These are phyloP conservation scores for Podospora bellae-mahoneyi DNA, from an alignment of 495 filamentous ascomycete species.

Conservation along the genomic window DNA sequence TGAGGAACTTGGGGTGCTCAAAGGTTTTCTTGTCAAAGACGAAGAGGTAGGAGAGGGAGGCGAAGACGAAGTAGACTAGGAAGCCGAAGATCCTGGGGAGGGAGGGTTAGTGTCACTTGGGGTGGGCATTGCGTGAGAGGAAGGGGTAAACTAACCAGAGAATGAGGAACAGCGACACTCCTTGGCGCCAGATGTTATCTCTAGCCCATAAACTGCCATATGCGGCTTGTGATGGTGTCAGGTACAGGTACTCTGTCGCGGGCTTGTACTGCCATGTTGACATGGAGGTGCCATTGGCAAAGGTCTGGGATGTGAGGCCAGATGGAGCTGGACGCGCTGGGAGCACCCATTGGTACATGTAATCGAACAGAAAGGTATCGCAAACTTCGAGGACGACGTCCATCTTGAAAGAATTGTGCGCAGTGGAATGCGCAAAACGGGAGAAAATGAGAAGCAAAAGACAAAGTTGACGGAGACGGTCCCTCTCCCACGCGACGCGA, in stretches of 20 bases:
- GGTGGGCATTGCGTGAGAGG: neutral
- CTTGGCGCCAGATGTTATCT: conserved; percentile 78
- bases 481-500: conserved; percentile 4
- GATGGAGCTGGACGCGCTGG: conserved; percentile 57
- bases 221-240: conserved; percentile 72
- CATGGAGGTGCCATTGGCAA: conserved; percentile 42
- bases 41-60: conserved; percentile 82
- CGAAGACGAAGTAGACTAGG: conserved; percentile 77
- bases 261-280: conserved; percentile 62
- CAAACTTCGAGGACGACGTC: conserved; percentile 84
- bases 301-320: conserved; percentile 34
- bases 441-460: conserved; percentile 5
- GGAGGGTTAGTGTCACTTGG: conserved; percentile 7
- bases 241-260: conserved; percentile 64
- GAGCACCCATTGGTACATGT: conserved; percentile 67
- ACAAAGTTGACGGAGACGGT: neutral
- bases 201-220: conserved; percentile 77
- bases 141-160: conserved; percentile 64
- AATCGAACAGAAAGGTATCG: conserved; percentile 83
- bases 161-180: conserved; percentile 71
- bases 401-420: conserved; percentile 52
- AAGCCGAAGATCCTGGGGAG: conserved; percentile 33
- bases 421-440: neutral
- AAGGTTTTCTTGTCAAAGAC: conserved; percentile 90
- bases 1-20: conserved; percentile 91